Evolutionary conservation across 257 asterid genomes (phyloP), one percentile per base, ranked within the genome.

Genomic region (Ligustrum vulgare): DNA sequence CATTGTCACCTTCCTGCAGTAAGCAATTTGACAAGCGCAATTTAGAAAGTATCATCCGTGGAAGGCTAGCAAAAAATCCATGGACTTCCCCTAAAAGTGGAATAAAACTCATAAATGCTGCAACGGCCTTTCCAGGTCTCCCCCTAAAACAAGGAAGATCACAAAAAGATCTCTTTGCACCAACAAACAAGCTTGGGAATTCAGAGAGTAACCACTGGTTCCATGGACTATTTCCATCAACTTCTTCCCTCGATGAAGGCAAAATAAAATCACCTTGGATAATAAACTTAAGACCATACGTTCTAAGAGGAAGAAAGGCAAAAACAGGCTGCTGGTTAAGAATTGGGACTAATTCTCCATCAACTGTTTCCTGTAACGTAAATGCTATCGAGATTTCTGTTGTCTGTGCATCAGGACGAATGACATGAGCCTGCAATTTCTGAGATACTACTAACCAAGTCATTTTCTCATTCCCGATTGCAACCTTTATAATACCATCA

Each of bases 211-310:
- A 82, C 97, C 97, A 93, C 80, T 95, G 99, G 84, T 95, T 95
- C 99, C 97, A 95, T 15, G 97, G 94, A 82, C 96, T 95, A 81
- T 88, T 84, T 58, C 87, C 91, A 80, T 95, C 99, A 85, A 95
- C 97, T 84, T 93, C 99, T 86, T 95, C 99, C 80, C 99, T 88
- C 49, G 99, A 95, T 43, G 99, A 95, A 70, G 99, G 98, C 88
- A 95, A 85, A 81, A 87, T 88, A 86, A 95, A 95, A 86, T 95
- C 97, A 75, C 98, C 99, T 84, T 95, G 99, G 77, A 95, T 83
- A 72, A 95, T 95, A 82, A 95, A 93, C 86, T 86, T 95, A 72
- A 95, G 91, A 25, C 99, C 99, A 63, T 95, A 95, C n/a, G 93
- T 89, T 80, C 99, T 87, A 72, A 95, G 80, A 70, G 99, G 99